Percentiles rank a stretch among this genome's conserved stretches.
Conservation (phyloP, 345 rosid species). For the Eucalyptus microcorys region DNA sequence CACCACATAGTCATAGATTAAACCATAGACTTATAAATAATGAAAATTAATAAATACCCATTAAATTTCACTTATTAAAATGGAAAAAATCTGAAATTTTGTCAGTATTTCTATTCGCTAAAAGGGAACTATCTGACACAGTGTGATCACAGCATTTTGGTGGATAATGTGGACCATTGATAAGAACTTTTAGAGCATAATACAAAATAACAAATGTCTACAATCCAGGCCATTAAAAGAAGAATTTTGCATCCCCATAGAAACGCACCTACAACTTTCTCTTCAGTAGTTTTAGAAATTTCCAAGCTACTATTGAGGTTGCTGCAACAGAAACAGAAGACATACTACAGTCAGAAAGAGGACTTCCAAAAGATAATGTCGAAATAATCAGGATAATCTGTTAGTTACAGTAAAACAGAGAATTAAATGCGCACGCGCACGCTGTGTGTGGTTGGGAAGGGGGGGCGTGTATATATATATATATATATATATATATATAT, state of each 20-base stretch:
- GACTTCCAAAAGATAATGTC: neutral
- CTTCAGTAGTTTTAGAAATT: constrained; percentile 9
- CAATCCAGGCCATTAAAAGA: neutral
- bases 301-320: constrained; percentile 31
- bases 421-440: neutral
- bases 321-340: constrained; percentile 17
- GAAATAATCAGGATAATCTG: neutral
- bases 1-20: neutral
- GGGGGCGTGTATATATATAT: neutral
- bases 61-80: neutral
- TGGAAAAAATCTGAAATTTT: neutral
- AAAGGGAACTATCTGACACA: neutral
- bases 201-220: neutral
- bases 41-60: neutral
- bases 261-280: constrained; percentile 23
- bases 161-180: neutral
- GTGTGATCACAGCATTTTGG: neutral
- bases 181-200: neutral
- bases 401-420: neutral
- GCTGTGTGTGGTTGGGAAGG: neutral
- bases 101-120: neutral
- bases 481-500: too few species aligned
- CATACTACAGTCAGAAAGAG: neutral
- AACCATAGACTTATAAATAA: neutral
- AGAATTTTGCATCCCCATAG: neutral